phyloP scores from a whole-genome alignment of 2,329 filamentous ascomycete species.

The Apiospora marii region DNA sequence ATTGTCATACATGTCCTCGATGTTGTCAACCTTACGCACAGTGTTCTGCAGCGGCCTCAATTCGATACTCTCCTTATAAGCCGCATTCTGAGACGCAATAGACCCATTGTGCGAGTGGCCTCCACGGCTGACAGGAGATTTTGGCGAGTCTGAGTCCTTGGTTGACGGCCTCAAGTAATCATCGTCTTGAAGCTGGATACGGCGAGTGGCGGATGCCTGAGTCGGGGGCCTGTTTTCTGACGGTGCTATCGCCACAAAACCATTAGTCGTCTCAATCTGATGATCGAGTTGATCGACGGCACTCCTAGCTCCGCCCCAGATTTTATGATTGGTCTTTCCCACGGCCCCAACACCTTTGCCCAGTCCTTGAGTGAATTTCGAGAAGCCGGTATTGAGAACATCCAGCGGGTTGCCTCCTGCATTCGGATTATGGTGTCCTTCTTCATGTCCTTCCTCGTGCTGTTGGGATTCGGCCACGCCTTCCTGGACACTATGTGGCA shows the following conservation, averaged over 20 bases:
- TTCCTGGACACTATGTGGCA: slow-evolving; percentile 60
- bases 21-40: slow-evolving; percentile 57
- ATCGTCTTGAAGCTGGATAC: slow-evolving; percentile 43
- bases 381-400: slow-evolving; percentile 47
- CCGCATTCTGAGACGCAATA: slow-evolving; percentile 48
- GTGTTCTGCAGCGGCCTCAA: slow-evolving; percentile 54
- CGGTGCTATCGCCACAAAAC: slow-evolving; percentile 52
- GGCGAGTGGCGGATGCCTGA: slow-evolving; percentile 40
- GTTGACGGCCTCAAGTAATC: slow-evolving; percentile 41
- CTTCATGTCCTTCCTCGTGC: slow-evolving; percentile 30
- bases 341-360: slow-evolving; percentile 53
- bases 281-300: slow-evolving; percentile 59
- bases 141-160: slow-evolving; percentile 30
- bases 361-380: slow-evolving; percentile 60
- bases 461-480: slow-evolving; percentile 39
- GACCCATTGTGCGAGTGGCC: slow-evolving; percentile 43
- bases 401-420: slow-evolving; percentile 40
- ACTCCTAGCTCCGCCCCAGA: slow-evolving; percentile 55
- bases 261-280: slow-evolving; percentile 63
- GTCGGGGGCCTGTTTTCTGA: slow-evolving; percentile 33
- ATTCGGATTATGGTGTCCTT: slow-evolving; percentile 26
- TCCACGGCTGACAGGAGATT: slow-evolving; percentile 24
- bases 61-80: slow-evolving; percentile 44
- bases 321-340: slow-evolving; percentile 51
- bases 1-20: slow-evolving; percentile 57